Base-by-base conservation (phyloP, 306 rosid species). In the Sicyos edulis region DNA sequence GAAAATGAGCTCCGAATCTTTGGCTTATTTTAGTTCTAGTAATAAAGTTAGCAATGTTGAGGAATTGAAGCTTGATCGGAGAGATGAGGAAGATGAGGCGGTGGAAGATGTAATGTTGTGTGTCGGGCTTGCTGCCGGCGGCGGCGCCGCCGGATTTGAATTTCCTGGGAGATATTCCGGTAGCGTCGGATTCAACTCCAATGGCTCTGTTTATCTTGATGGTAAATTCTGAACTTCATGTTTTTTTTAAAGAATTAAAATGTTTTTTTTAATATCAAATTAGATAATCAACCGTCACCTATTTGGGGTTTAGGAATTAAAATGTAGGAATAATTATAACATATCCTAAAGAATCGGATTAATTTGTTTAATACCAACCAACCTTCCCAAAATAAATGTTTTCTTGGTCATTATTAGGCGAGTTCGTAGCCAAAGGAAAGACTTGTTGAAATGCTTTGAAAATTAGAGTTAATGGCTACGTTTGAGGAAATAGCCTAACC, bases 111-210 rank as follows among this genome's bases (percentile, higher is more conserved):
- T 81, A 20, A 82, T 75, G 75, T 78, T 95, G 71, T 91, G 96
- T 0, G 45, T 95, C 54, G 99, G 99, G 0, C 88, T 95, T 49
- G 78, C 89, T 2, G 50, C 84, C 4, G 92, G 86, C 0, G 92
- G 37, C 37, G 37, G 88, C 9, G 64, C 89, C 71, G 81, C 85
- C 76, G 83, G 89, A 40, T 61, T 80, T 76, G 91, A 77, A 77
- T 82, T 89, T 72, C 97, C 95, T 2, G 99, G 99, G 0, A 86
- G 91, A 84, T 87, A 85, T 72, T 82, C 82, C 3, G 97, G 92
- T 29, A 91, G 99, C 87, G 85, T 95, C 64, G 99, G 99, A 51
- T 95, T 91, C 85, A 86, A 87, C 82, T 87, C 99, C 74, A 86
- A 85, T 40, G 99, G 99, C 72, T 87, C 99, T 62, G 87, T 95